Conservation (phyloP, 2,329 filamentous ascomycete genomes). For the Aspergillus pseudoviridinutans region DNA sequence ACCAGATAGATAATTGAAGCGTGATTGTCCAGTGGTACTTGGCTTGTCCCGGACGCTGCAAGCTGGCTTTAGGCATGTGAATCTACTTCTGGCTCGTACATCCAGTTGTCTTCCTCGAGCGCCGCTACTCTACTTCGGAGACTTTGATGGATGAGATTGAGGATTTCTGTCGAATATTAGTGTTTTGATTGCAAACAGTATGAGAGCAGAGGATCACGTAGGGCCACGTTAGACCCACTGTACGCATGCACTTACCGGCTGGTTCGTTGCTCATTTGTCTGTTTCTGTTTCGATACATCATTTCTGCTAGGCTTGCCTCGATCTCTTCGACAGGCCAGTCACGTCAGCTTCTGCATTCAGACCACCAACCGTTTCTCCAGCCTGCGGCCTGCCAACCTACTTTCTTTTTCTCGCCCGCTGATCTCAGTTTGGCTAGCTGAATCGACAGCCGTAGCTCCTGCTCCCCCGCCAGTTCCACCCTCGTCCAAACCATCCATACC, state of each 20-base stretch:
- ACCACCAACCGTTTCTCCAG: background rate
- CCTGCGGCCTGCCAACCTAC: conserved; percentile 25
- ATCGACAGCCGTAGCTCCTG: conserved; percentile 54
- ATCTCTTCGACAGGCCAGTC: conserved; percentile 34
- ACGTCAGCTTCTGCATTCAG: background rate
- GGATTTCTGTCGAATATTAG: conserved; percentile 52
- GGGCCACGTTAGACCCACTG: background rate
- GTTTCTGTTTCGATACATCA: conserved; percentile 38
- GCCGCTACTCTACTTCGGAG: conserved; percentile 68
- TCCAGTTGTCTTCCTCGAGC: conserved; percentile 82
- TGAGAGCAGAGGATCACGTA: background rate
- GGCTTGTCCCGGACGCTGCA: conserved; percentile 8
- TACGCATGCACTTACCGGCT: conserved; percentile 51
- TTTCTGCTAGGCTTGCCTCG: conserved; percentile 43
- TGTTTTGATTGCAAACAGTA: background rate
- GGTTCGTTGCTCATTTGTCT: conserved; percentile 58
- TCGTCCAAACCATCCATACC: conserved; percentile 46
- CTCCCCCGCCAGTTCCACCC: conserved; percentile 49
- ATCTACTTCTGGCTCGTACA: conserved; percentile 71
- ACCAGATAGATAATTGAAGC: background rate
- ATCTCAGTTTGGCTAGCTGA: conserved; percentile 42
- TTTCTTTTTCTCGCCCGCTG: conserved; percentile 36
- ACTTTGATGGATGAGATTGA: conserved; percentile 66
- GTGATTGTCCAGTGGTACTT: background rate
- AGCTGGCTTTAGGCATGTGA: conserved; percentile 21